Evolutionary conservation across 441 rosid species (phyloP).

Genomic region (Erodium chrysanthum): DNA sequence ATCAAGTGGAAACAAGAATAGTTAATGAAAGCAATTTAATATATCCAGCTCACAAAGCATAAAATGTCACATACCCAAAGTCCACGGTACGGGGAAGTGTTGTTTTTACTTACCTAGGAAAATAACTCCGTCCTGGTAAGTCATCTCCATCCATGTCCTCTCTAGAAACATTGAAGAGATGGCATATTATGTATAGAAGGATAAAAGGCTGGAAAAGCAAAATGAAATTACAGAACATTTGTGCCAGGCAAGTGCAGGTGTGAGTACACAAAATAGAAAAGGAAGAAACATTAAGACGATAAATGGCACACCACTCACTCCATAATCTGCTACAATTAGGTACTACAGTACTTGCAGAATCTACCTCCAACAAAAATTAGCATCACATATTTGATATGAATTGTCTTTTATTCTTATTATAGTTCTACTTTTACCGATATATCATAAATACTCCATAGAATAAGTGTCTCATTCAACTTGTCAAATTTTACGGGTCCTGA

Average conservation of each 20-base stretch:
- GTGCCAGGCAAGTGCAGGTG: neutral
- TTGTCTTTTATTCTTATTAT: neutral
- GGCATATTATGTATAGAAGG: slow-evolving; percentile 15
- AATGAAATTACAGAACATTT: neutral
- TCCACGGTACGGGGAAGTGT: slow-evolving; percentile 8
- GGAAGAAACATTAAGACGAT: neutral
- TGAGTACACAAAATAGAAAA: neutral
- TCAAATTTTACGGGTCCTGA: too few relatives aligned
- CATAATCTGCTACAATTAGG: neutral
- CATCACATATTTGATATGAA: neutral
- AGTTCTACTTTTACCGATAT: neutral
- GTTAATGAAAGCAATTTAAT: neutral
- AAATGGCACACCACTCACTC: neutral
- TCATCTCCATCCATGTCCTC: slow-evolving; percentile 36
- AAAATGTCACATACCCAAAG: slow-evolving; percentile 2
- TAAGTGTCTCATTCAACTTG: neutral
- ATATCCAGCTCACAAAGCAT: slow-evolving; percentile 10
- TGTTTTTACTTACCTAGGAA: slow-evolving; percentile 55
- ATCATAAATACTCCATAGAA: neutral
- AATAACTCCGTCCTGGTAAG: slow-evolving; percentile 40
- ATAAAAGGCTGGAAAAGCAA: slow-evolving; percentile 11
- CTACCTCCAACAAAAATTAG: neutral
- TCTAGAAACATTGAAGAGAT: slow-evolving; percentile 33
- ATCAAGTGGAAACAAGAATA: neutral
- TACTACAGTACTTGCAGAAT: neutral